Conservation (phyloP, 2,329 filamentous ascomycete genomes). For the Penicillium sp. region DNA sequence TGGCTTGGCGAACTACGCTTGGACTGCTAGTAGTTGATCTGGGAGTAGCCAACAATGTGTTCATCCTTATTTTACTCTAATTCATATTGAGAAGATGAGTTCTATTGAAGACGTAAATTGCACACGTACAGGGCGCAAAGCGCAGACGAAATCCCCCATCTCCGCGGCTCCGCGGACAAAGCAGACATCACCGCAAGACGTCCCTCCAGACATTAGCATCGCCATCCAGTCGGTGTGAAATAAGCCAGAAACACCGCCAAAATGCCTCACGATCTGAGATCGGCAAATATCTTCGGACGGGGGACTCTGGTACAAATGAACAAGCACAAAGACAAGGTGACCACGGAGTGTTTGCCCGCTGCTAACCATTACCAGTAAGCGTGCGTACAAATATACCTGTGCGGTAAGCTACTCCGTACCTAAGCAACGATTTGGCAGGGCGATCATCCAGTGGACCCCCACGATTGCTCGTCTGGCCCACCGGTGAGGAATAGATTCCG, state of each 20-base stretch:
- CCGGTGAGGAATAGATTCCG: conserved; percentile 26
- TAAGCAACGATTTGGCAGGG: conserved; percentile 28
- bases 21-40: conserved; percentile 3
- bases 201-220: too few relatives aligned
- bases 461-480: conserved; percentile 23
- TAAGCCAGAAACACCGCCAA: conserved; percentile 13
- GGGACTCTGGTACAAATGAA: conserved; percentile 8
- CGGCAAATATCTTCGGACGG: conserved; percentile 24
- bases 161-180: conserved; percentile 6
- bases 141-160: background rate
- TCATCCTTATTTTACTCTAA: too few relatives aligned
- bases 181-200: background rate
- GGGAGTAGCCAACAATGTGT: too few relatives aligned
- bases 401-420: background rate
- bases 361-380: too few relatives aligned
- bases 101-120: background rate
- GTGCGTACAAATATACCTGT: background rate
- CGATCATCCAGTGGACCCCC: conserved; percentile 31
- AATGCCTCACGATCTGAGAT: conserved; percentile 37
- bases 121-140: background rate
- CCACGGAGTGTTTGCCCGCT: too few relatives aligned
- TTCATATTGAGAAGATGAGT: too few relatives aligned
- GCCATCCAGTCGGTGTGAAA: conserved; percentile 2
- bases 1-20: conserved; percentile 21
- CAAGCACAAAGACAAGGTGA: background rate